phyloP scores from a whole-genome alignment of 768 basidiomycete genomes.

The Boletus sp. region DNA sequence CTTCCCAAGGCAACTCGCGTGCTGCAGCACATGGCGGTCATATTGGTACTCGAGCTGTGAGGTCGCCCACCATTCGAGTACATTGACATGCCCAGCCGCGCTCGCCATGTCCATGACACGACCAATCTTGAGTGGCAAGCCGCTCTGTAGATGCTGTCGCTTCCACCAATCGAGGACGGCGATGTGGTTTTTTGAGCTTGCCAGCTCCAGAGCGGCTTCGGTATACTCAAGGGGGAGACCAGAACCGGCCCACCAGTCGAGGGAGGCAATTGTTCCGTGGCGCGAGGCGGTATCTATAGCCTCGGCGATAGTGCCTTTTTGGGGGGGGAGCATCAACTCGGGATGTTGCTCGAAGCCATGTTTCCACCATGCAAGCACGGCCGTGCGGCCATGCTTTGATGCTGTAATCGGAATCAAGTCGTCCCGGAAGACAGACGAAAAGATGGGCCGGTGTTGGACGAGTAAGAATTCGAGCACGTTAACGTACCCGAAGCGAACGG shows the following conservation, averaged over 20 bases:
- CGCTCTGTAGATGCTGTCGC: constrained; percentile 43
- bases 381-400: constrained; percentile 66
- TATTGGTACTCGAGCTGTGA: constrained; percentile 77
- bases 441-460: constrained; percentile 59
- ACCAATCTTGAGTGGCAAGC: constrained; percentile 72
- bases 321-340: constrained; percentile 55
- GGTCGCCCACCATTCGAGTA: constrained; percentile 82
- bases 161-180: constrained; percentile 84
- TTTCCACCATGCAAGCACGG: constrained; percentile 82
- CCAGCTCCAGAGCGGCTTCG: constrained; percentile 74
- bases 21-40: constrained; percentile 71
- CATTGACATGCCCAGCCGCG: constrained; percentile 69
- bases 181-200: constrained; percentile 75
- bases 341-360: constrained; percentile 58
- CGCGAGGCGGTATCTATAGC: constrained; percentile 79
- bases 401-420: constrained; percentile 77
- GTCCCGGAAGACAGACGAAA: constrained; percentile 59
- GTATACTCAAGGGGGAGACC: constrained; percentile 69
- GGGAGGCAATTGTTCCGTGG: constrained; percentile 66
- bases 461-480: constrained; percentile 73
- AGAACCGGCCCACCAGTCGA: constrained; percentile 81
- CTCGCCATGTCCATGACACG: constrained; percentile 85
- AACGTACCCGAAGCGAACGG: constrained; percentile 72
- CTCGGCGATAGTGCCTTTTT: constrained; percentile 53
- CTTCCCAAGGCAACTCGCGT: constrained; percentile 77